Percentiles rank a stretch among this genome's conserved stretches.
Evolutionary conservation across 108 stramenopile species (phyloP).

Genomic region (Cyclotella baltica): DNA sequence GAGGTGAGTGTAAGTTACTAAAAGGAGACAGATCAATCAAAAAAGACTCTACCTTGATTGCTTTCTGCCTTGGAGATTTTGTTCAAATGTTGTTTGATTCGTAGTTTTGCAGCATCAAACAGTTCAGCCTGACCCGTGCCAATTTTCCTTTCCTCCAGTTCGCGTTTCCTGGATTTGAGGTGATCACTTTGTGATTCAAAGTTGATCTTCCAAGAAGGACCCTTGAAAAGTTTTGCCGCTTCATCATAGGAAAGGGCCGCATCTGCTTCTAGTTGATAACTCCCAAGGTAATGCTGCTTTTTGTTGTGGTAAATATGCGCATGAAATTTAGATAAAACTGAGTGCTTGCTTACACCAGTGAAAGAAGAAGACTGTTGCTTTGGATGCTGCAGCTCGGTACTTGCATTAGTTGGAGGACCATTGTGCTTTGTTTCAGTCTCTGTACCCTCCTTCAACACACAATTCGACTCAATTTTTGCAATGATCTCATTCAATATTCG

Average conservation of each 20-base stretch:
- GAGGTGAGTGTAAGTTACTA: too few species aligned
- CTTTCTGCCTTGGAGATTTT: too few species aligned
- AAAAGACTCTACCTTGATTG: too few species aligned
- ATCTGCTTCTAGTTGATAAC: background rate
- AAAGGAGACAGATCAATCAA: too few species aligned
- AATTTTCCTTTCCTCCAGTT: constrained; percentile 2
- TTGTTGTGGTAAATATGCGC: background rate
- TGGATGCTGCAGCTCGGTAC: too few species aligned
- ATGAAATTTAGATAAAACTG: background rate
- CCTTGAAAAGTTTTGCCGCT: background rate
- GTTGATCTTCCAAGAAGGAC: background rate
- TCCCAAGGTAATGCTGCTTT: background rate
- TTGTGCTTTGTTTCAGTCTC: background rate
- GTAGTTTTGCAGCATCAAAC: background rate
- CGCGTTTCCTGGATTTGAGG: background rate
- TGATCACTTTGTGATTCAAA: background rate
- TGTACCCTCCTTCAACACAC: background rate
- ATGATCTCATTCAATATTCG: background rate
- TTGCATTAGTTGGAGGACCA: too few species aligned
- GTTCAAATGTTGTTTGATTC: too few species aligned
- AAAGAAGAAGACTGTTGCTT: background rate
- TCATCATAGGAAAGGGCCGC: constrained; percentile 11
- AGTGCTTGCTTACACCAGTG: background rate
- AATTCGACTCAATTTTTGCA: background rate
- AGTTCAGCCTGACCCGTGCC: background rate